Conservation (phyloP, 2,329 filamentous ascomycete species). For the Xylaria polymorpha region DNA sequence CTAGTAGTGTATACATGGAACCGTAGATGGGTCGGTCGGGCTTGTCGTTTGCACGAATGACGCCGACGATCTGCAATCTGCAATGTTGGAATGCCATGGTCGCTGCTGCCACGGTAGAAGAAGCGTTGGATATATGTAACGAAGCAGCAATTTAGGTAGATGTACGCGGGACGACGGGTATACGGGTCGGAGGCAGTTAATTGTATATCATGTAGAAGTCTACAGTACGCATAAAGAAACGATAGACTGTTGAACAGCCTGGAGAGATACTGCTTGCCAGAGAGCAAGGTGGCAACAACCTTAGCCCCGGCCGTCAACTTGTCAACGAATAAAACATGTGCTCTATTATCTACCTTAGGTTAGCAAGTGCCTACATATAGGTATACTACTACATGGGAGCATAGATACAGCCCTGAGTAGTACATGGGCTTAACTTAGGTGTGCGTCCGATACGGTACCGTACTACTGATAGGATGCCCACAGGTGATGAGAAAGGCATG, state of each 20-base stretch:
- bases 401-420: too few relatives aligned
- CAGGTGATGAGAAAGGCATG: slow-evolving; percentile 29
- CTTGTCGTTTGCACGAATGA: neutral
- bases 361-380: too few relatives aligned
- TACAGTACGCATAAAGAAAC: neutral
- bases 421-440: too few relatives aligned
- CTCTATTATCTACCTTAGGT: too few relatives aligned
- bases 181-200: neutral
- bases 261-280: neutral
- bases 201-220: neutral
- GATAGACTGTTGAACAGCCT: neutral
- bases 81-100: neutral
- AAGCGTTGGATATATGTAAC: too few relatives aligned
- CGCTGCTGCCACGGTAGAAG: too few relatives aligned
- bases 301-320: neutral
- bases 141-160: neutral
- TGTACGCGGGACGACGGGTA: too few relatives aligned
- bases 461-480: too few relatives aligned
- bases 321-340: neutral
- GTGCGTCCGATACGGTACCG: too few relatives aligned
- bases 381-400: too few relatives aligned
- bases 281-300: neutral
- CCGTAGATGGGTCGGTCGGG: neutral
- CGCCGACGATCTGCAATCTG: neutral
- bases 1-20: too few relatives aligned